Conservation (phyloP, 495 filamentous ascomycete species). For the Sordaria brevicollis region DNA sequence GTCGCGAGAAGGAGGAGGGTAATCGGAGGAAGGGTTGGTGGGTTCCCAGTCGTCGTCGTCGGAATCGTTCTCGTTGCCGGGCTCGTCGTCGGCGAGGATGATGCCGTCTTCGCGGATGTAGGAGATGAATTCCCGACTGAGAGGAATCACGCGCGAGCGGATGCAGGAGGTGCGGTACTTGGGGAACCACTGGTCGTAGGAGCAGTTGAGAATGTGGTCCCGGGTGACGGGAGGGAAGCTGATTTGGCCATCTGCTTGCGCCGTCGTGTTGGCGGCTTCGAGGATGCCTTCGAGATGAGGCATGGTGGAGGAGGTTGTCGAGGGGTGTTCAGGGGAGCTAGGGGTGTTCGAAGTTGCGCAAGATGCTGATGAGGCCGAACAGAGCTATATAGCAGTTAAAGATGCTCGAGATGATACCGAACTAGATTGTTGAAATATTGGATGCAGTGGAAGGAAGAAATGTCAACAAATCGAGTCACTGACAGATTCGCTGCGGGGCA, state of each 20-base stretch:
- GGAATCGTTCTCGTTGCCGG: slow-evolving; percentile 31
- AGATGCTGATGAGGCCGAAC: not conserved
- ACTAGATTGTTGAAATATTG: not conserved
- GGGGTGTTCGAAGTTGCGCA: not conserved
- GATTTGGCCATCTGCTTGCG: slow-evolving; percentile 24
- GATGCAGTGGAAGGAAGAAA: not conserved
- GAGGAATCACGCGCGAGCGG: slow-evolving; percentile 72
- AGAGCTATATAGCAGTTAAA: not conserved
- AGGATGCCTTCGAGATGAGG: slow-evolving; percentile 14
- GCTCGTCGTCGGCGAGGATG: slow-evolving; percentile 56
- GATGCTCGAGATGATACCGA: not conserved
- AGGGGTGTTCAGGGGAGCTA: not conserved
- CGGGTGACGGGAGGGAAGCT: slow-evolving; percentile 75
- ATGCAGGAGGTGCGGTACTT: slow-evolving; percentile 76
- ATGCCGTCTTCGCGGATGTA: slow-evolving; percentile 94
- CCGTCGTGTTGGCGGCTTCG: not conserved
- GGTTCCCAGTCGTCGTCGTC: slow-evolving; percentile 41
- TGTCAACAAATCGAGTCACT: not conserved
- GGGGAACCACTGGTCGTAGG: slow-evolving; percentile 84
- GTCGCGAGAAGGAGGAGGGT: slow-evolving; percentile 18
- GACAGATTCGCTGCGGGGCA: not conserved
- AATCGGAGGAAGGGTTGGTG: slow-evolving; percentile 17
- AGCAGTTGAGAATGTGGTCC: slow-evolving; percentile 86
- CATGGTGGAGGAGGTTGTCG: slow-evolving; percentile 6
- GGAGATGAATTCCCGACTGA: slow-evolving; percentile 60